Evolutionary conservation across 768 basidiomycete species (phyloP), one percentile per base, ranked within the genome.

Genomic region (Boletus coccyginus): DNA sequence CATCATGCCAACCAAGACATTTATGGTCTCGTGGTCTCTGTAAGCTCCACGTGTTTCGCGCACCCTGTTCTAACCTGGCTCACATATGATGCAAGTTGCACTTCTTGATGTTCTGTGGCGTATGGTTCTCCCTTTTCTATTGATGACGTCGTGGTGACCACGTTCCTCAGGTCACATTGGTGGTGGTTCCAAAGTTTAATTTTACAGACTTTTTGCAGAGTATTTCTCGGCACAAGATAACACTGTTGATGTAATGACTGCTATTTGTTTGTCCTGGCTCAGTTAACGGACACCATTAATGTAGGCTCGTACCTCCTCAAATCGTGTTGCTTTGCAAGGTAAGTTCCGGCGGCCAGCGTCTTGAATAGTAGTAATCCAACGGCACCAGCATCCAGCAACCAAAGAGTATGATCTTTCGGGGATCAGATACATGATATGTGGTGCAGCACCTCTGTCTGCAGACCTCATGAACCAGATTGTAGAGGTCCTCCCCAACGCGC

Each of bases 291-390:
- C 46, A 6, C 8, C 40, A 16, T 56, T 44, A n/a, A n/a, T n/a
- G 17, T 49, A 86, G 84, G 55, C 67, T 87, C 21, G 85, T 87
- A 35, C 86, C 86, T 17, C 86, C 86, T 17, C 83, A 86, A 53
- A 77, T 85, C 7, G 80, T 88, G 11, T 71, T 86, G 16, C 68
- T 88, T n/a, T 83, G 82, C 76, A 88, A 88, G 75, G 85, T 83
- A 61, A 46, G 60, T 52, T 41, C n/a, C n/a, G 0, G 38, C 36
- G 43, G 21, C 31, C 31, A 17, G 3, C 3, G 12, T 38, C 49
- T 16, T 35, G 52, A 46, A 48, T 41, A n/a, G 6, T 21, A 19
- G 6, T 21, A 27, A 39, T 24, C 27, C 49, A 46, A 61, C 56
- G 33, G 35, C 40, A 45, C 14, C 46, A 86, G 83, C 79, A 84